These are phyloP conservation scores for Vigna unguiculata DNA, from an alignment of 306 rosid species.

Conservation along the genomic window DNA sequence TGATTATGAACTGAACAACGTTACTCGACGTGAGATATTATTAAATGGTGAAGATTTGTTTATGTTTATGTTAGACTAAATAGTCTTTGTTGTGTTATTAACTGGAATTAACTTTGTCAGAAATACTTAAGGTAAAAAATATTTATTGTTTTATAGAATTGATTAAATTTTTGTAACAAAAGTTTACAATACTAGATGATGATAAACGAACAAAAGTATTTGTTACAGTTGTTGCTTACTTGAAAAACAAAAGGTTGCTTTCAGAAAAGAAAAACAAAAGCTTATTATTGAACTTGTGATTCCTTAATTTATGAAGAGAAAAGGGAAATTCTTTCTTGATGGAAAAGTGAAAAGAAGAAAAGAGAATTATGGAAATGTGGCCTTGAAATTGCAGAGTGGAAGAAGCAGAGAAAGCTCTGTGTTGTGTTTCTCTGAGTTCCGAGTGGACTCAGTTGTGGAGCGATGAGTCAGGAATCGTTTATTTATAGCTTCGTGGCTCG, in stretches of 20 bases:
- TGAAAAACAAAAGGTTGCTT: no score
- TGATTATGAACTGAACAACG: background rate
- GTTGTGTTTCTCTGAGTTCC: conserved; percentile 6
- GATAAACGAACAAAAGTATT: no score
- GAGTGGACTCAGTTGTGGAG: conserved; percentile 36
- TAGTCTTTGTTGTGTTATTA: no score
- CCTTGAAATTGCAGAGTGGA: conserved; percentile 29
- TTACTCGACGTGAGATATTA: background rate
- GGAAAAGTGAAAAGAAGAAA: conserved; percentile 20
- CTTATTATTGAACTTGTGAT: background rate
- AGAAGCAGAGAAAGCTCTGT: background rate
- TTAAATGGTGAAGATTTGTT: background rate
- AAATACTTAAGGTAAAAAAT: no score
- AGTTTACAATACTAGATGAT: no score
- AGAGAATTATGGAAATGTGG: conserved; percentile 10
- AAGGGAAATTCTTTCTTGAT: conserved; percentile 36
- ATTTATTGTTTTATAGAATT: no score
- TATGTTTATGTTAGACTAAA: background rate
- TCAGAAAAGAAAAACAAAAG: background rate
- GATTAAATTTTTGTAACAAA: no score
- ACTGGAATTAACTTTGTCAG: no score
- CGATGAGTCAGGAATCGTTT: conserved; percentile 78
- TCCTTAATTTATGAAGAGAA: conserved; percentile 38
- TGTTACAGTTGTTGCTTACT: no score
- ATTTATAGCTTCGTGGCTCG: conserved; percentile 90